Evolutionary conservation across 306 rosid species (phyloP).

Genomic region (Cicer chorassanicum): DNA sequence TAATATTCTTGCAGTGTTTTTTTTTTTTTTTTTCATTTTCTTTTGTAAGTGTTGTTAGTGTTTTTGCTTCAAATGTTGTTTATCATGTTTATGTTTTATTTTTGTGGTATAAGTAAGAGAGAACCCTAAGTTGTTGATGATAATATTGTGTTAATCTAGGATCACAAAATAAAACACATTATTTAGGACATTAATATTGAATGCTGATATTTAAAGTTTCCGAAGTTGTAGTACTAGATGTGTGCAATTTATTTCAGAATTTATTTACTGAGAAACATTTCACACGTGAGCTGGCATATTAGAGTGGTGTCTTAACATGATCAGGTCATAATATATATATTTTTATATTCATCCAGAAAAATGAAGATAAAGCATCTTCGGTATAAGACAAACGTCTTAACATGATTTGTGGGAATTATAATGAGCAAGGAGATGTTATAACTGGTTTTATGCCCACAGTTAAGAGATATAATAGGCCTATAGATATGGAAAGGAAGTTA

Average conservation of each 20-base stretch:
- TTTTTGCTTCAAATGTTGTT: not conserved
- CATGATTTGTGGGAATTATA: conserved; percentile 10
- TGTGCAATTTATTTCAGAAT: conserved; percentile 19
- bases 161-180: not conserved
- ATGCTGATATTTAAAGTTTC: conserved; percentile 21
- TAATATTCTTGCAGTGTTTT: no score
- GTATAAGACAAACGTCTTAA: not conserved
- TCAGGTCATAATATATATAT: not conserved
- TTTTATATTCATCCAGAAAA: not conserved
- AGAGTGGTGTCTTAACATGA: not conserved
- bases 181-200: conserved; percentile 21
- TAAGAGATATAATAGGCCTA: conserved; percentile 9
- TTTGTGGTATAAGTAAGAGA: not conserved
- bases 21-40: no score
- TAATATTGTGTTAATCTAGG: not conserved
- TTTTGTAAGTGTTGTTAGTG: no score
- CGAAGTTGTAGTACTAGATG: conserved; percentile 9
- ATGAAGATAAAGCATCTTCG: not conserved
- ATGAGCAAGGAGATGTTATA: not conserved
- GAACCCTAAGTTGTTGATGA: conserved; percentile 33
- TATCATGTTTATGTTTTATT: conserved; percentile 11
- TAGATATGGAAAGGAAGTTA: conserved; percentile 15
- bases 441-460: not conserved
- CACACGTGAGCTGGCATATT: conserved; percentile 11
- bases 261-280: not conserved